Conservation (phyloP, 1,284 basidiomycete genomes). For the Dichomitus squalens region DNA sequence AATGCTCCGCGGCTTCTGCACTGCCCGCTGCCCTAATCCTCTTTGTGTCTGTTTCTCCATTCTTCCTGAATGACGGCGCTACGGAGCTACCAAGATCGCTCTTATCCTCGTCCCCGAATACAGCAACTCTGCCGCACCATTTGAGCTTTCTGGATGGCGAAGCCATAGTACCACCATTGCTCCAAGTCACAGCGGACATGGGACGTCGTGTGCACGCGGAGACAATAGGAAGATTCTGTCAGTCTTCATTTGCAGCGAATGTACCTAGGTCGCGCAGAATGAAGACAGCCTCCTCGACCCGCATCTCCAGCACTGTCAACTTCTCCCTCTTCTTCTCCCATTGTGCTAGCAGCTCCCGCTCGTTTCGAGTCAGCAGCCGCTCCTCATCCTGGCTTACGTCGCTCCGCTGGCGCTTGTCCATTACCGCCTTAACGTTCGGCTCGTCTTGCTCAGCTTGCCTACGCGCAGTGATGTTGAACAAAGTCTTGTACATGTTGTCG, state of each 20-base stretch:
- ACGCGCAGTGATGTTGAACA: slow-evolving; percentile 81
- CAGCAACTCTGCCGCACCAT: too few species aligned
- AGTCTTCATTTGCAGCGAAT: slow-evolving; percentile 31
- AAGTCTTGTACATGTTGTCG: slow-evolving; percentile 80
- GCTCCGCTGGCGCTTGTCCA: slow-evolving; percentile 79
- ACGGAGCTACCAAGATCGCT: too few species aligned
- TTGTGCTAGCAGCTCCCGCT: slow-evolving; percentile 65
- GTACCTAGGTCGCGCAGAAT: slow-evolving; percentile 73
- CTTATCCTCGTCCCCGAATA: too few species aligned
- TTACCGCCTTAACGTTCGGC: slow-evolving; percentile 62
- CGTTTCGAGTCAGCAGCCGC: slow-evolving; percentile 64
- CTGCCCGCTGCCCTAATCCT: slow-evolving; percentile 1
- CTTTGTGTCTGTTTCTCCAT: background rate
- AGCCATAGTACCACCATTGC: too few species aligned
- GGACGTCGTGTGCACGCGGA: background rate
- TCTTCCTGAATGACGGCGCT: background rate
- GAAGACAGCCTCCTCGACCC: slow-evolving; percentile 85
- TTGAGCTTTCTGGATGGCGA: too few species aligned
- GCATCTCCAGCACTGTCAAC: slow-evolving; percentile 73
- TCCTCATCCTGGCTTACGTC: slow-evolving; percentile 78
- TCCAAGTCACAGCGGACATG: too few species aligned
- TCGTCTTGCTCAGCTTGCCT: slow-evolving; percentile 72
- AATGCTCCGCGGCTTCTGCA: background rate
- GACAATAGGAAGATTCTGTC: background rate
- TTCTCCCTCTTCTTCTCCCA: slow-evolving; percentile 75